phyloP scores from a whole-genome alignment of 2,329 filamentous ascomycete species.

The Akanthomyces uredinophilus region DNA sequence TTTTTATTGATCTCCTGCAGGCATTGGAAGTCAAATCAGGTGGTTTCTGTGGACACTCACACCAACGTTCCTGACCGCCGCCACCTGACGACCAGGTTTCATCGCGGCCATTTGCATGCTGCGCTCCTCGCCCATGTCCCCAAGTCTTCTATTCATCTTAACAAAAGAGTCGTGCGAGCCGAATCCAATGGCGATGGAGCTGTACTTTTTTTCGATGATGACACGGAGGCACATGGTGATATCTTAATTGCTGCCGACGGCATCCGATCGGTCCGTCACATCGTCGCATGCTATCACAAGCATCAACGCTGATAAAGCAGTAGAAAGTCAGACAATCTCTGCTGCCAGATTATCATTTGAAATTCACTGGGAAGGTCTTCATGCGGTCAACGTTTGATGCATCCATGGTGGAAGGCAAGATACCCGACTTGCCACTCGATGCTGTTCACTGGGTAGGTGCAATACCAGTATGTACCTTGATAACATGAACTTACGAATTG shows the following conservation, averaged over 20 bases:
- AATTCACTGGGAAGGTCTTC: slow-evolving; percentile 16
- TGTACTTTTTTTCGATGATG: slow-evolving; percentile 37
- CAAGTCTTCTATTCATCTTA: slow-evolving; percentile 36
- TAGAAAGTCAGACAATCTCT: slow-evolving; percentile 15
- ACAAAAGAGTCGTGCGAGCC: slow-evolving; percentile 34
- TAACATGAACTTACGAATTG: neutral
- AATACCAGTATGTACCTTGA: too few relatives aligned
- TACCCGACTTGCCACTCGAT: slow-evolving; percentile 15
- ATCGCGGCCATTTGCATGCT: slow-evolving; percentile 43
- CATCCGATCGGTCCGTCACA: slow-evolving; percentile 41
- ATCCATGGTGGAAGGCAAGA: slow-evolving; percentile 15
- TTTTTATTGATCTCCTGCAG: slow-evolving; percentile 29
- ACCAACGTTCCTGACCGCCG: slow-evolving; percentile 30
- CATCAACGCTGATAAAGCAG: neutral
- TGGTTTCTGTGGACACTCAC: slow-evolving; percentile 39
- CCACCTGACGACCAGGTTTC: slow-evolving; percentile 41
- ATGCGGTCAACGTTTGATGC: slow-evolving; percentile 17
- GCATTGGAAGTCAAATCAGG: slow-evolving; percentile 41
- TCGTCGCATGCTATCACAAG: neutral
- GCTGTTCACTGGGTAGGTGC: slow-evolving; percentile 17
- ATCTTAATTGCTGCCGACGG: slow-evolving; percentile 48
- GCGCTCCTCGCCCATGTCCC: slow-evolving; percentile 42
- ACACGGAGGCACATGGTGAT: slow-evolving; percentile 36
- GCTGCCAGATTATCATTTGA: slow-evolving; percentile 9
- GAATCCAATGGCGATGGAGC: slow-evolving; percentile 24